Base-by-base conservation (phyloP, 140 eudicot species). In the Erigeron philadelphicus region DNA sequence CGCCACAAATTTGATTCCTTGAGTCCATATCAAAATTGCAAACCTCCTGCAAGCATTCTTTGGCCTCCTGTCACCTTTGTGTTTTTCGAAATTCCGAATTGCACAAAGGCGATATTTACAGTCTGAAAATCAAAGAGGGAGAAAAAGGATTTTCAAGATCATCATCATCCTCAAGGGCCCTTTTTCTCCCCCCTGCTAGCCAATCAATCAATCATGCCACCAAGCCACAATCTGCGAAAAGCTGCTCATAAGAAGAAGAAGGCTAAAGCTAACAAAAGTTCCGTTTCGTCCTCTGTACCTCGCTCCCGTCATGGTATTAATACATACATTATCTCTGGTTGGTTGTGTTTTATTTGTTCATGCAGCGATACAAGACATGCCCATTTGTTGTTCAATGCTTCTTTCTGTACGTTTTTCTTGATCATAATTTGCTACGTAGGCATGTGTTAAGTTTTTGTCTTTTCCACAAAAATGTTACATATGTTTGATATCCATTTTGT, bases 191-290 rank as follows among this genome's bases (percentile, higher is more conserved):
- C 45, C 59, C 15, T 31, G 44, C 49, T 21, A 1, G 25, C 25
- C 1, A 59, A 17, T 12, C 59, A 7, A 40, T 71, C 59, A n/a
- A 79, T 68, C 86, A 89, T 89, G 95, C 88, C 96, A 42, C 49
- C 83, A 52, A 94, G 90, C 72, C 65, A 85, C 18, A 80, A 83
- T 70, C 86, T 78, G 79, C 79, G 96, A 78, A 86, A 82, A 72
- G 78, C 86, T 77, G 79, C 83, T 68, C 80, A 73, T 81, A 89
- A 82, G 63, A 86, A 78, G 80, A 78, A 77, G 59, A 81, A 76
- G 55, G 6, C 48, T 19, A 72, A 72, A 64, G 13, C 78, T 16
- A 38, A 55, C 60, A 57, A 62, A 77, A 53, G 25, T 63, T 48
- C 56, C 44, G 13, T 0, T 72, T 72, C 81, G 21, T 56, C 74